Conservation (phyloP, 768 basidiomycete species). For the Heimioporus sp. region DNA sequence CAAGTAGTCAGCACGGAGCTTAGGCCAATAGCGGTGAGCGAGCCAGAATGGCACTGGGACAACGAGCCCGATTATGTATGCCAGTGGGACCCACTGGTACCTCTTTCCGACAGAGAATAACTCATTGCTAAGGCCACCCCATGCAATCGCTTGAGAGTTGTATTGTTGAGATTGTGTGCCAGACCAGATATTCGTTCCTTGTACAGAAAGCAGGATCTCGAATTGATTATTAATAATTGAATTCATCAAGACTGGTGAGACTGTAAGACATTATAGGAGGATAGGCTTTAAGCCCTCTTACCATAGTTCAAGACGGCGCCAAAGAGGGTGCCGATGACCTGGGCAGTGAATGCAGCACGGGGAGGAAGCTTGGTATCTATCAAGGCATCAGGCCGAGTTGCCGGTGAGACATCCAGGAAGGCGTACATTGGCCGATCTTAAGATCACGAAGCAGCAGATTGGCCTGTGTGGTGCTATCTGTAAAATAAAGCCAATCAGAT, state of each 20-base stretch:
- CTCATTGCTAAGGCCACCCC: constrained; percentile 37
- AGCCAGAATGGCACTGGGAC: constrained; percentile 43
- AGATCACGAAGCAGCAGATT: constrained; percentile 53
- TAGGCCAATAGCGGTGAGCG: constrained; percentile 34
- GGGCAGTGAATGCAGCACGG: constrained; percentile 59
- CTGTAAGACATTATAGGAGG: not conserved
- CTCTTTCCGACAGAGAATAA: constrained; percentile 30
- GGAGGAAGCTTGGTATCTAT: constrained; percentile 56
- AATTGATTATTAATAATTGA: constrained; percentile 51
- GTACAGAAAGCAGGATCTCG: constrained; percentile 48
- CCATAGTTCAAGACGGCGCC: constrained; percentile 48
- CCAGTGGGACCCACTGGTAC: constrained; percentile 41
- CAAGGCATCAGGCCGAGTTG: constrained; percentile 34
- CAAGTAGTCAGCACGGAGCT: constrained; percentile 21
- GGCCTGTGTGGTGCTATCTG: constrained; percentile 51
- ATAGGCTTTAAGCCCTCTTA: constrained; percentile 12
- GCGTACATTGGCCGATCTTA: constrained; percentile 38
- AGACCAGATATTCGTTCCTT: constrained; percentile 46
- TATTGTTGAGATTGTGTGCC: constrained; percentile 26
- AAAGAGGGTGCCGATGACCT: constrained; percentile 54
- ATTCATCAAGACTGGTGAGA: constrained; percentile 54
- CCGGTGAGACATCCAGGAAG: not conserved
- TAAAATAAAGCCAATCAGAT: constrained; percentile 15
- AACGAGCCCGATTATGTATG: constrained; percentile 30
- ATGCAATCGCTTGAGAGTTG: constrained; percentile 35